These are phyloP conservation scores for Pseudomonodictys pantanalensis DNA, from an alignment of 495 filamentous ascomycete species.

Conservation along the genomic window DNA sequence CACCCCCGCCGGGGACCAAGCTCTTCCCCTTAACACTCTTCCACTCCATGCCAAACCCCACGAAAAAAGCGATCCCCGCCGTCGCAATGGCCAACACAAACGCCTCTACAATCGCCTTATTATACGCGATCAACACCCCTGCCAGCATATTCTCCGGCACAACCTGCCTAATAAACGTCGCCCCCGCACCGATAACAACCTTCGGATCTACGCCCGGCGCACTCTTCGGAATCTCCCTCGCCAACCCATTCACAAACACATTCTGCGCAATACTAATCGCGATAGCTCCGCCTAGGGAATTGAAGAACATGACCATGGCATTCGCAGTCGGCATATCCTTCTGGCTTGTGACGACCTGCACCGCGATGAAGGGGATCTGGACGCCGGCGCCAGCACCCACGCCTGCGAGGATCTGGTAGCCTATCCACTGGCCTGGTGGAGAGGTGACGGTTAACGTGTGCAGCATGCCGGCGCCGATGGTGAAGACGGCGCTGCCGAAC, in stretches of 20 bases:
- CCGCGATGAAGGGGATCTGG: conserved; percentile 41
- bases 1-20: conserved; percentile 21
- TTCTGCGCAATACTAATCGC: conserved; percentile 40
- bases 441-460: conserved; percentile 35
- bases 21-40: conserved; percentile 43
- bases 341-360: conserved; percentile 35
- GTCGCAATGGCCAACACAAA: conserved; percentile 37
- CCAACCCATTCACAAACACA: conserved; percentile 40
- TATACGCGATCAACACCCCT: conserved; percentile 39
- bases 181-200: conserved; percentile 36
- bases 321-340: conserved; percentile 42
- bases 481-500: conserved; percentile 30
- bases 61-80: conserved; percentile 32
- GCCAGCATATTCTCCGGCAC: conserved; percentile 30
- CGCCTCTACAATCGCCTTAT: conserved; percentile 33
- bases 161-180: conserved; percentile 37
- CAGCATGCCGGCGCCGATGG: conserved; percentile 35
- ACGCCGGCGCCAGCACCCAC: conserved; percentile 35
- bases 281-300: conserved; percentile 41
- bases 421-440: conserved; percentile 33
- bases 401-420: conserved; percentile 41
- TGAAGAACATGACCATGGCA: conserved; percentile 41
- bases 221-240: conserved; percentile 26
- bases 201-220: conserved; percentile 33
- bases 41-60: conserved; percentile 38